A percentile compares a stretch with the other conserved stretches of the same genome.
phyloP scores from a whole-genome alignment of 768 basidiomycete genomes.

The Lyophyllum shimeji region DNA sequence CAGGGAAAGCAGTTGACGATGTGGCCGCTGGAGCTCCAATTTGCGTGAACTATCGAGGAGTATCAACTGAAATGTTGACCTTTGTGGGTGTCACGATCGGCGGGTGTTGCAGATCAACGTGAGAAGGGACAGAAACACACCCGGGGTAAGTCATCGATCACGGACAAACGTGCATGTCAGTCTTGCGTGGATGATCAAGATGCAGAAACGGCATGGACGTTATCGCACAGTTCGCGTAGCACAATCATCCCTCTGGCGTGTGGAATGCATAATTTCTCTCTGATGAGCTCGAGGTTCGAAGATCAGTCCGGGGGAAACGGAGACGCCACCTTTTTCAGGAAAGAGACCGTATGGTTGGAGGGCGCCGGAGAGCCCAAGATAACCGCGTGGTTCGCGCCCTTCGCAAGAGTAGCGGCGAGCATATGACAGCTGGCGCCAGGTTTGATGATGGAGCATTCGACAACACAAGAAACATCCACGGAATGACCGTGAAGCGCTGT shows the following conservation, averaged over 20 bases:
- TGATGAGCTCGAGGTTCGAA: background rate
- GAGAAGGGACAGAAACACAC: too few relatives aligned
- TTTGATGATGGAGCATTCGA: constrained; percentile 2
- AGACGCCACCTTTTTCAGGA: background rate
- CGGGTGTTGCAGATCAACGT: too few relatives aligned
- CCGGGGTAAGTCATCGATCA: too few relatives aligned
- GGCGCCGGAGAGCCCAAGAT: background rate
- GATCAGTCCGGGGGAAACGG: background rate
- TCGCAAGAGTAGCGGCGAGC: background rate
- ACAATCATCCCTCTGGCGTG: background rate
- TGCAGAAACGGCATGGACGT: background rate
- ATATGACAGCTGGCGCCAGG: constrained; percentile 3
- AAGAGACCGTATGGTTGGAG: background rate
- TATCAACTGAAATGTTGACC: background rate
- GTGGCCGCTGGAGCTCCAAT: too few relatives aligned
- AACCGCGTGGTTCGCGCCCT: background rate
- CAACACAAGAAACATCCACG: background rate
- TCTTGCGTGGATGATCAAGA: background rate
- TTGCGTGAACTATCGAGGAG: background rate
- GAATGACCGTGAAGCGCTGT: background rate
- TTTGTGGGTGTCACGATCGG: too few relatives aligned
- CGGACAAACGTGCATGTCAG: too few relatives aligned
- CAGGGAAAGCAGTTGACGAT: too few relatives aligned
- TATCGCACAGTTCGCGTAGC: background rate
- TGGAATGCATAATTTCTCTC: background rate